Conservation (phyloP, 805 yeast genomes). For the Metschnikowia cubensis region DNA sequence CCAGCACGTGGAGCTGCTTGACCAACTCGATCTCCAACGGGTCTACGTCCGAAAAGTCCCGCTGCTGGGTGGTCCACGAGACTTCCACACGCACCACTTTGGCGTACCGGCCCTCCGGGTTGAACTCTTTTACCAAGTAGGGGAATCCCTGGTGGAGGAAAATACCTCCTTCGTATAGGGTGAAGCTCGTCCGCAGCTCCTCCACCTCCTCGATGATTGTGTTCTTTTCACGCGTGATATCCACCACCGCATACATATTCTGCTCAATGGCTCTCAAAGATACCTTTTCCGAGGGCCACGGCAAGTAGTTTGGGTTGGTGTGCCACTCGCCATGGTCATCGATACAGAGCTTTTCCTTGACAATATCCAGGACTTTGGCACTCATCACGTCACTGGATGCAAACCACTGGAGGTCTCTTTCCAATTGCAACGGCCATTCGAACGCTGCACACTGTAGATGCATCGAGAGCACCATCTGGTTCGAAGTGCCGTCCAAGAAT, state of each 20-base stretch:
- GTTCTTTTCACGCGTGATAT: slow-evolving; percentile 72
- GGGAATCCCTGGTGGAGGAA: slow-evolving; percentile 92
- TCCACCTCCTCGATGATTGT: slow-evolving; percentile 85
- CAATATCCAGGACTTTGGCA: slow-evolving; percentile 26
- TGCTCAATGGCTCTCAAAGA: slow-evolving; percentile 82
- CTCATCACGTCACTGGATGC: slow-evolving; percentile 27
- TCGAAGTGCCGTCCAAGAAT: slow-evolving; percentile 30
- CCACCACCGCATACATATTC: slow-evolving; percentile 82
- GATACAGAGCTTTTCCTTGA: slow-evolving; percentile 34
- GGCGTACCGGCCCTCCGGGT: slow-evolving; percentile 74
- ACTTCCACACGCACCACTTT: slow-evolving; percentile 85
- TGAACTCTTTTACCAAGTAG: slow-evolving; percentile 79
- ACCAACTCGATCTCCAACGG: slow-evolving; percentile 69
- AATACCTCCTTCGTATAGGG: slow-evolving; percentile 88
- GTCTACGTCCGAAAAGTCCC: slow-evolving; percentile 92
- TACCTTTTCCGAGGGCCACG: slow-evolving; percentile 77
- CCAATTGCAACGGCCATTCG: slow-evolving; percentile 63
- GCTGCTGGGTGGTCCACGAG: slow-evolving; percentile 87
- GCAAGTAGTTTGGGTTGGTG: slow-evolving; percentile 51
- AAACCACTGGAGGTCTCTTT: slow-evolving; percentile 57
- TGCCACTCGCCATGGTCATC: slow-evolving; percentile 30
- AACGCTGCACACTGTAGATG: slow-evolving; percentile 95
- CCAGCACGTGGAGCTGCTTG: slow-evolving; percentile 46
- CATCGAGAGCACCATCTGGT: slow-evolving; percentile 55
- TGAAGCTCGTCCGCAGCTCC: slow-evolving; percentile 82